phyloP scores from a whole-genome alignment of 1,284 basidiomycete genomes.

The Trichosporon inkin region DNA sequence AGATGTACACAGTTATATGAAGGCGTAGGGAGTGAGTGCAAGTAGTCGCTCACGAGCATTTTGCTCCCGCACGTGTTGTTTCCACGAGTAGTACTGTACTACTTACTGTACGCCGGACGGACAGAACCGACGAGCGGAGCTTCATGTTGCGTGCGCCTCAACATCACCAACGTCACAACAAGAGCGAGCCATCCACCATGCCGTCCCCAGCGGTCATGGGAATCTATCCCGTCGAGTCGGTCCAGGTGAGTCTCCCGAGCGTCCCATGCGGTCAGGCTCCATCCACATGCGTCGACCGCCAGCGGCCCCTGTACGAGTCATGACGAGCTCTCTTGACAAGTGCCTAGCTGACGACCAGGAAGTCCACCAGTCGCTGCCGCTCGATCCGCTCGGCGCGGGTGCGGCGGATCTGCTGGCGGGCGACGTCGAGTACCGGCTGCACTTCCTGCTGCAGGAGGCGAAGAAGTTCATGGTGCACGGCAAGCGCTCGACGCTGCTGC shows the following conservation, averaged over 20 bases:
- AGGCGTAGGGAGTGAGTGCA: too few species aligned
- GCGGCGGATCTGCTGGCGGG: constrained; percentile 83
- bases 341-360: constrained; percentile 65
- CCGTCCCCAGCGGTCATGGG: constrained; percentile 40
- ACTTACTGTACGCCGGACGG: too few species aligned
- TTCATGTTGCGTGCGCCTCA: too few species aligned
- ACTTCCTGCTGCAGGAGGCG: constrained; percentile 73
- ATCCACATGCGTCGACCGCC: too few species aligned
- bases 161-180: neutral
- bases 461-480: constrained; percentile 95
- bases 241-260: constrained; percentile 28
- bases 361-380: constrained; percentile 81
- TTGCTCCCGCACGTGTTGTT: too few species aligned
- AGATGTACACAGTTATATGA: too few species aligned
- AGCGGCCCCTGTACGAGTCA: too few species aligned
- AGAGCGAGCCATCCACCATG: constrained; percentile 28
- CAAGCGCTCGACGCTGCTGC: constrained; percentile 77
- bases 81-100: too few species aligned
- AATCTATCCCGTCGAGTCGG: constrained; percentile 44
- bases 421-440: constrained; percentile 94
- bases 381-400: constrained; percentile 70
- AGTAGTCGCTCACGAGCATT: too few species aligned
- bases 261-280: too few species aligned
- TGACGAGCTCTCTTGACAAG: too few species aligned
- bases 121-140: too few species aligned